Conservation (phyloP, 2,329 filamentous ascomycete genomes). For the Arthroderma sp. region DNA sequence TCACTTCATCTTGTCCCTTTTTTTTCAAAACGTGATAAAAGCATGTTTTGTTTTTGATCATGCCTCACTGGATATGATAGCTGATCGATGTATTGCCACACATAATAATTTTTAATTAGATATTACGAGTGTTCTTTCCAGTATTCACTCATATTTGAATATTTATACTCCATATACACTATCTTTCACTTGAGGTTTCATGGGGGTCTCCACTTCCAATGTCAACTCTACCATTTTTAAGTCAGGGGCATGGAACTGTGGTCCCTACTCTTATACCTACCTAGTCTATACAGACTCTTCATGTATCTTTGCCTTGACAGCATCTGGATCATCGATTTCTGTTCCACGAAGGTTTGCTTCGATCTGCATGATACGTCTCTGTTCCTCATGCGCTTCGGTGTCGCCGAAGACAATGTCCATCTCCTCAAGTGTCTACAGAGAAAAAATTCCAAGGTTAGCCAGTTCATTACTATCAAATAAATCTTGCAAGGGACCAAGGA, state of each 20-base stretch:
- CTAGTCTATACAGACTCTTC: neutral
- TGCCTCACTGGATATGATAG: neutral
- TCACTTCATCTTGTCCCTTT: neutral
- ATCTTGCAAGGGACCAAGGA: neutral
- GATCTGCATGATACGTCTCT: slow-evolving; percentile 29
- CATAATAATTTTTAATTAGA: slow-evolving; percentile 2
- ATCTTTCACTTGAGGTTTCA: neutral
- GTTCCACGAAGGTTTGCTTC: slow-evolving; percentile 27
- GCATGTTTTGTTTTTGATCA: neutral
- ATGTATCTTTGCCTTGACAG: neutral
- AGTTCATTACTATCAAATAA: neutral
- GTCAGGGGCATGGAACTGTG: neutral
- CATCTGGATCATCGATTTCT: slow-evolving; percentile 5
- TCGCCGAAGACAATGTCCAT: slow-evolving; percentile 41
- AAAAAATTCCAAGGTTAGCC: neutral
- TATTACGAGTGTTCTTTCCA: neutral
- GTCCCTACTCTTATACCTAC: no score
- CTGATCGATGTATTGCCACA: neutral
- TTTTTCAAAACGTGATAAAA: neutral
- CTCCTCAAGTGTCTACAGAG: slow-evolving; percentile 40
- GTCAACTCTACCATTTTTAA: neutral
- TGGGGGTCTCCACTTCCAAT: neutral
- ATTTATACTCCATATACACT: neutral
- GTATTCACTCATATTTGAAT: neutral
- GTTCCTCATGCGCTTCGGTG: slow-evolving; percentile 28